These are phyloP conservation scores for Aspergillus cavernicola DNA, from an alignment of 495 filamentous ascomycete genomes.

Conservation along the genomic window DNA sequence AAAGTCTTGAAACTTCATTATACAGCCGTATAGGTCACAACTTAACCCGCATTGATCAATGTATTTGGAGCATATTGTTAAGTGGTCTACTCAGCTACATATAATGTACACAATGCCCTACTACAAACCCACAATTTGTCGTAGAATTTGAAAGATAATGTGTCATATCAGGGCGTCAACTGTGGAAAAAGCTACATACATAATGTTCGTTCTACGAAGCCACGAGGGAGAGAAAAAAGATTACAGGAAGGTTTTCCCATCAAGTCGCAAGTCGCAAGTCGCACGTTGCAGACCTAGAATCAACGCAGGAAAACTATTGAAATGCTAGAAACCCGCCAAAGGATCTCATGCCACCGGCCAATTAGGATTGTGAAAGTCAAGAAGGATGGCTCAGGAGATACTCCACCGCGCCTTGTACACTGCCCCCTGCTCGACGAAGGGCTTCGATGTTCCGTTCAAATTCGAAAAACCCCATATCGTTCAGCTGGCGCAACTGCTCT, in stretches of 20 bases:
- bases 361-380: neutral
- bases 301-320: conserved; percentile 5
- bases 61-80: too few species aligned
- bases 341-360: neutral
- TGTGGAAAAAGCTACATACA: too few species aligned
- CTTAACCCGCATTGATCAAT: too few species aligned
- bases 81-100: too few species aligned
- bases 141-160: too few species aligned
- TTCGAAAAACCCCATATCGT: conserved; percentile 99
- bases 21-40: too few species aligned
- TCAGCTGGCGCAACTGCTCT: conserved; percentile 84
- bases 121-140: too few species aligned
- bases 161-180: too few species aligned
- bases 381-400: conserved; percentile 50
- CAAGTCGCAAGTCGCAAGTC: neutral
- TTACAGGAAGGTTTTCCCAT: conserved; percentile 7
- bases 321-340: conserved; percentile 3
- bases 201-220: conserved; percentile 11
- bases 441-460: conserved; percentile 92
- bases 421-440: conserved; percentile 83
- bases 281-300: conserved; percentile 8
- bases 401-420: conserved; percentile 92
- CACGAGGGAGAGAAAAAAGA: neutral
- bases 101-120: too few species aligned
- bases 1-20: too few species aligned